These are phyloP conservation scores for Zygnema circumcarinatum DNA, from an alignment of 139 green algal species.

Conservation along the genomic window DNA sequence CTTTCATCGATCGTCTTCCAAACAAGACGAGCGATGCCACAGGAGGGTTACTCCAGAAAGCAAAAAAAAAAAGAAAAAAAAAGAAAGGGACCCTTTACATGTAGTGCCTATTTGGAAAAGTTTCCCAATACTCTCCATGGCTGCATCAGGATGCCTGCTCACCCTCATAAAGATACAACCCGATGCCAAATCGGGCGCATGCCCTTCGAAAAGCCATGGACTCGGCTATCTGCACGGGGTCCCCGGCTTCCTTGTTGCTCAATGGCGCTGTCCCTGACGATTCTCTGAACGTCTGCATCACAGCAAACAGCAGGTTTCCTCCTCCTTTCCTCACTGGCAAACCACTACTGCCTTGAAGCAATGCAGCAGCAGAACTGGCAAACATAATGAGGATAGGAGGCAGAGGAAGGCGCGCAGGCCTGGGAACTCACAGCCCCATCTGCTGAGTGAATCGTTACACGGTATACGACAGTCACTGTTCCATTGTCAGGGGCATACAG, in stretches of 20 bases:
- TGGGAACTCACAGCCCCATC: not conserved
- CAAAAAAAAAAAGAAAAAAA: conserved; percentile 48
- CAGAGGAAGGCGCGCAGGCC: not conserved
- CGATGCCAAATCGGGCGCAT: conserved; percentile 31
- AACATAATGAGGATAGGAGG: conserved; percentile 11
- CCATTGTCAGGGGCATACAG: conserved; percentile 17
- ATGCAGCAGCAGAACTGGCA: conserved; percentile 9
- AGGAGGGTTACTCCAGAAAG: not conserved
- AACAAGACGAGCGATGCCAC: not conserved
- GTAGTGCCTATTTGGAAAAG: not conserved
- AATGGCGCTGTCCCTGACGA: conserved; percentile 22
- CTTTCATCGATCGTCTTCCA: too few species aligned
- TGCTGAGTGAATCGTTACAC: not conserved
- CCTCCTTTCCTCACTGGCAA: not conserved
- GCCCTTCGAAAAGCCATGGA: conserved; percentile 36
- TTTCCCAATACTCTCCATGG: conserved; percentile 1
- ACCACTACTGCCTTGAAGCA: not conserved
- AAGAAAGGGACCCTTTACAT: conserved; percentile 7
- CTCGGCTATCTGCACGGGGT: conserved; percentile 46
- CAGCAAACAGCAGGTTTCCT: not conserved
- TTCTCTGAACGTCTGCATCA: conserved; percentile 12
- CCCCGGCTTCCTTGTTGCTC: not conserved
- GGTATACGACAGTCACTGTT: conserved; percentile 26
- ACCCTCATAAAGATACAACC: conserved; percentile 23
- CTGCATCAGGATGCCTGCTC: conserved; percentile 22